These are phyloP conservation scores for Aspergillus sp. DNA, from an alignment of 2,329 filamentous ascomycete genomes.

Conservation along the genomic window DNA sequence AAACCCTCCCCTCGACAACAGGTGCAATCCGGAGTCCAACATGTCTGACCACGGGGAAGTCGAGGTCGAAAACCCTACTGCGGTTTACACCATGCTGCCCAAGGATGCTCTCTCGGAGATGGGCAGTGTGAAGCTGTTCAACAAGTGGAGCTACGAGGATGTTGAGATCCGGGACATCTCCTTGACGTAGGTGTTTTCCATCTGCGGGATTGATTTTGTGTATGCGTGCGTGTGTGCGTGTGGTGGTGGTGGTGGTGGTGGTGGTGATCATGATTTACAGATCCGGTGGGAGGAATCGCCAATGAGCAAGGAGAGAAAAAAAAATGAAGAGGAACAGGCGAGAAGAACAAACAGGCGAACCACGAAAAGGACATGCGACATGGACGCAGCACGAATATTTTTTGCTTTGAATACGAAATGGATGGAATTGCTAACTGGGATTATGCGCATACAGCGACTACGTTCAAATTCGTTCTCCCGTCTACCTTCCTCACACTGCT, in stretches of 20 bases:
- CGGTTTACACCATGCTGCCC: conserved; percentile 68
- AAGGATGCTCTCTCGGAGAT: conserved; percentile 87
- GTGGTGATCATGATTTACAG: conserved; percentile 3
- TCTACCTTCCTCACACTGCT: conserved; percentile 98
- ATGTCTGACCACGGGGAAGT: conserved; percentile 96
- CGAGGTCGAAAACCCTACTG: conserved; percentile 72
- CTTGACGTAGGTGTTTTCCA: conserved; percentile 70
- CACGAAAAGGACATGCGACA: background rate
- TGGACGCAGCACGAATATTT: background rate
- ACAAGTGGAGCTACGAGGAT: conserved; percentile 98
- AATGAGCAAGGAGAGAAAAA: conserved; percentile 5
- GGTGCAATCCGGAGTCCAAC: conserved; percentile 40
- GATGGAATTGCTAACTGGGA: conserved; percentile 22
- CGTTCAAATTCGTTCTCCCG: conserved; percentile 97
- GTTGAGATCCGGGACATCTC: conserved; percentile 99
- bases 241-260: conserved; percentile 1
- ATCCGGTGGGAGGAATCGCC: background rate
- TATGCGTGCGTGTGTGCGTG: background rate
- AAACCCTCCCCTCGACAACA: conserved; percentile 32
- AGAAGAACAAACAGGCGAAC: background rate
- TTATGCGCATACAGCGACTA: conserved; percentile 65
- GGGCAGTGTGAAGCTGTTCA: conserved; percentile 92
- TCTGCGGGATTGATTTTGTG: conserved; percentile 15
- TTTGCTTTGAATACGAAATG: background rate
- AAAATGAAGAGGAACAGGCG: conserved; percentile 1